Base-by-base conservation (phyloP, 1,139 yeast genomes). In the Chernovozyma sophiae-reginae region DNA sequence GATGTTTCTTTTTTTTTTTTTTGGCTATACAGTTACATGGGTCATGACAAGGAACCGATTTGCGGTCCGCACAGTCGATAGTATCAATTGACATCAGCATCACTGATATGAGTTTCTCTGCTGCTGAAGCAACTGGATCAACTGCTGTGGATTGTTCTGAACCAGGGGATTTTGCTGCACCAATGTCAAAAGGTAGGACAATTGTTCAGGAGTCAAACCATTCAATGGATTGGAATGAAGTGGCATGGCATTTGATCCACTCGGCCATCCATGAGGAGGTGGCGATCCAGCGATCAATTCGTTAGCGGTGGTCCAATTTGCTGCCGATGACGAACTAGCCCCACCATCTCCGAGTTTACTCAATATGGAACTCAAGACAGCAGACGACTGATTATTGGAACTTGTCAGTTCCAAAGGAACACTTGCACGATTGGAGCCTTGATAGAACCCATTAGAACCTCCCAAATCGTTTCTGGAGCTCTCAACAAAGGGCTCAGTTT, bases 131-230 rank as follows among this genome's bases (percentile, higher is more conserved):
- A 53, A 36, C 26, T 42, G 42, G 32, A 51, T 39, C 27, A 56
- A 41, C 4, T 49, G 55, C 35, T 44, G 52, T 2, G 58, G 56
- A 33, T 53, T 46, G 20, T 45, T 43, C 37, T 52, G 53, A 18
- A 45, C 53, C 22, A 52, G 55, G 4, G 60, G 60, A 40, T 56
- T 54, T 25, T 55, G 47, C 25, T 51, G 50, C 11, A 51, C 52
- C 12, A 53, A 40, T 17, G 44, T 44, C 4, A 48, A 38, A 12
- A 52, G 38, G 28, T 43, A 42, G 12, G 37, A 37, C 35, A 46
- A 42, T 37, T 52, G 54, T 4, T 49, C 52, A 8, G 33, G 30
- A 7, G 45, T 42, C 15, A 45, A 35, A 3, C 31, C 29, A 13
- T 18, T 27, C 20, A 15, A n/a, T 13, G 37, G 14, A 14, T 28